phyloP scores from a whole-genome alignment of 2,329 filamentous ascomycete genomes.

The Neonectria ditissima region DNA sequence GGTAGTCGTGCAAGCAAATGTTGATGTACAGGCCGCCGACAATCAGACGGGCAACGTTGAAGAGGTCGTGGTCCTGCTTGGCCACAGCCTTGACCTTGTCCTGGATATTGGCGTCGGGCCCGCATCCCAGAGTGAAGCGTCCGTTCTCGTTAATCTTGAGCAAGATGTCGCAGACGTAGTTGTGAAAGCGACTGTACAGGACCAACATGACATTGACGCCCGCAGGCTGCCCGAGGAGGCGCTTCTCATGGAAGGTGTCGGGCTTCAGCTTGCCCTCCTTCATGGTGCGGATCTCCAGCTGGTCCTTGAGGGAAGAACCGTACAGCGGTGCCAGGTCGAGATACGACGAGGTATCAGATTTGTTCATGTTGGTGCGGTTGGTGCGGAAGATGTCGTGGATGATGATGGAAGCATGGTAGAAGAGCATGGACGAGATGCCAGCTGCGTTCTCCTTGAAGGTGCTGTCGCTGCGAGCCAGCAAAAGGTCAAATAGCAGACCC shows the following conservation, averaged over 20 bases:
- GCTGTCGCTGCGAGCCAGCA: constrained; percentile 68
- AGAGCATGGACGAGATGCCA: constrained; percentile 79
- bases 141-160: constrained; percentile 75
- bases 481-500: constrained; percentile 73
- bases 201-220: constrained; percentile 76
- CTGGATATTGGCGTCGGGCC: constrained; percentile 30
- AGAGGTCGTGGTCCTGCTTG: constrained; percentile 64
- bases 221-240: constrained; percentile 74
- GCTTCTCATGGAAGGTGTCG: constrained; percentile 75
- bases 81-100: constrained; percentile 50
- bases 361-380: constrained; percentile 70
- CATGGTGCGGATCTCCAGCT: constrained; percentile 71
- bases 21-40: constrained; percentile 3
- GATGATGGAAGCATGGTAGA: constrained; percentile 77
- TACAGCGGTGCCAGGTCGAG: constrained; percentile 80
- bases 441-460: constrained; percentile 74
- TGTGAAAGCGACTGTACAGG: constrained; percentile 78
- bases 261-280: constrained; percentile 77
- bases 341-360: constrained; percentile 78
- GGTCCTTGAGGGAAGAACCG: constrained; percentile 73
- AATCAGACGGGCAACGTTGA: constrained; percentile 64
- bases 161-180: constrained; percentile 72
- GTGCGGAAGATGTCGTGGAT: constrained; percentile 54
- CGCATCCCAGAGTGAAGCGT: constrained; percentile 58
- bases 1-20: constrained; percentile 3